A percentile compares a stretch with the other conserved stretches of the same genome.
Evolutionary conservation across 2,329 filamentous ascomycete genomes (phyloP).

Genomic region (Ascochyta viciae-villosae): DNA sequence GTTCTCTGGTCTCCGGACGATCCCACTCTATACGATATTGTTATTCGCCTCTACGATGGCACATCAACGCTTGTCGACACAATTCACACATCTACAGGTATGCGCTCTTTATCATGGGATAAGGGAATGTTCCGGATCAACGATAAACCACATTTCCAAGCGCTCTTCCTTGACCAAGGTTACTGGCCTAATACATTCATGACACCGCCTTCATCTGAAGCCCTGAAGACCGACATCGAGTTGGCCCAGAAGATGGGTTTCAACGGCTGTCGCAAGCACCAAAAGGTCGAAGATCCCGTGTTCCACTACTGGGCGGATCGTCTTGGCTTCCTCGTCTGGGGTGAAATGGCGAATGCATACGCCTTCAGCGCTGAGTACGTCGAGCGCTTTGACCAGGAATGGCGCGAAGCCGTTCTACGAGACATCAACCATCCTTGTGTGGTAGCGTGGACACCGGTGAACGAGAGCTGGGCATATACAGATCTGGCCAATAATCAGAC

Average conservation of each 20-base stretch:
- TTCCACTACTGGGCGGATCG: conserved; percentile 69
- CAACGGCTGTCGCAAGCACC: conserved; percentile 70
- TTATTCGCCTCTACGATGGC: conserved; percentile 59
- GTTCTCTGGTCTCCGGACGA: conserved; percentile 69
- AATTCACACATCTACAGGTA: conserved; percentile 66
- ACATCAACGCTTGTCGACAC: conserved; percentile 58
- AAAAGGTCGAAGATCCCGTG: conserved; percentile 67
- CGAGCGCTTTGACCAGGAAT: conserved; percentile 68
- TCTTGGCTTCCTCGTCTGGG: conserved; percentile 69
- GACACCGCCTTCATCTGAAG: conserved; percentile 61
- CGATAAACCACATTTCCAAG: conserved; percentile 66
- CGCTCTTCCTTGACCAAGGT: conserved; percentile 66
- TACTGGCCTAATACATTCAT: conserved; percentile 69
- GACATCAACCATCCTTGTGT: conserved; percentile 72
- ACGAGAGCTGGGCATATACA: conserved; percentile 70
- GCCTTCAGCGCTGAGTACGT: conserved; percentile 66
- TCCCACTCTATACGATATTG: conserved; percentile 64
- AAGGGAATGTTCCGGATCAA: conserved; percentile 68
- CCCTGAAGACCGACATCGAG: conserved; percentile 43
- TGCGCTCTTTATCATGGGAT: conserved; percentile 67
- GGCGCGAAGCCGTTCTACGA: conserved; percentile 67
- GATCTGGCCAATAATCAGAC: conserved; percentile 62
- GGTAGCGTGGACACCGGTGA: conserved; percentile 72
- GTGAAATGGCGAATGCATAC: conserved; percentile 71
- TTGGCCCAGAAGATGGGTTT: conserved; percentile 60